A percentile compares a stretch with the other conserved stretches of the same genome.
Evolutionary conservation across 805 yeast genomes (phyloP).

Genomic region (Wickerhamiella azymoides): DNA sequence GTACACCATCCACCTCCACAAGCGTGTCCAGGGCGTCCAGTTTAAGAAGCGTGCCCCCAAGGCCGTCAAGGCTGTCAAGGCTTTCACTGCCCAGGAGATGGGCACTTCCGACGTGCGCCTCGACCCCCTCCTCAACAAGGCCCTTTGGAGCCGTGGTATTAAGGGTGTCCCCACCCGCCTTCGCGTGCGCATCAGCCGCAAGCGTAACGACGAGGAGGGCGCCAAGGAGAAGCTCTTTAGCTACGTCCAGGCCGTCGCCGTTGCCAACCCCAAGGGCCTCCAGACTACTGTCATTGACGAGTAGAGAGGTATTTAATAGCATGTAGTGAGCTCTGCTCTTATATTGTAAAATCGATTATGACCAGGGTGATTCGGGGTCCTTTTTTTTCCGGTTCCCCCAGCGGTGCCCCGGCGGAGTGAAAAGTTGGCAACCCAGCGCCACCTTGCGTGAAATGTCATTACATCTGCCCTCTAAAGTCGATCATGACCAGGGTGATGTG

Average conservation of each 20-base stretch:
- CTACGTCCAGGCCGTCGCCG: slow-evolving; percentile 93
- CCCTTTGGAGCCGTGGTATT: slow-evolving; percentile 98
- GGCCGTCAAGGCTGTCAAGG: slow-evolving; percentile 98
- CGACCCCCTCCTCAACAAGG: slow-evolving; percentile 97
- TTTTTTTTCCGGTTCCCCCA: no score
- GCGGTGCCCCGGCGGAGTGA: no score
- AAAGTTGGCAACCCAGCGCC: no score
- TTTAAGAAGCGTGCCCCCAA: slow-evolving; percentile 99
- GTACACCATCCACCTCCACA: slow-evolving; percentile 99
- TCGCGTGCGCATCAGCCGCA: slow-evolving; percentile 97
- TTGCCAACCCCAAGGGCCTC: slow-evolving; percentile 92
- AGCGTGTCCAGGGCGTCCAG: slow-evolving; percentile 96
- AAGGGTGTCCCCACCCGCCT: slow-evolving; percentile 97
- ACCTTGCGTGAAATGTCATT: no score
- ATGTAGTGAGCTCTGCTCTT: not conserved
- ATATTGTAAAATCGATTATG: not conserved
- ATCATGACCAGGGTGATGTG: no score
- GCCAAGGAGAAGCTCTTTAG: slow-evolving; percentile 97
- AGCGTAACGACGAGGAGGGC: slow-evolving; percentile 99
- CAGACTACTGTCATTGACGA: slow-evolving; percentile 93
- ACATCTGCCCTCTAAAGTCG: no score
- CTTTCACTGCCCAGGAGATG: slow-evolving; percentile 97
- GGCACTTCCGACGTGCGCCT: slow-evolving; percentile 98
- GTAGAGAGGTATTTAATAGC: slow-evolving; percentile 22
- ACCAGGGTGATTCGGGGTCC: no score